Base-by-base conservation (phyloP, 306 rosid species). In the Luffa aegyptiaca region DNA sequence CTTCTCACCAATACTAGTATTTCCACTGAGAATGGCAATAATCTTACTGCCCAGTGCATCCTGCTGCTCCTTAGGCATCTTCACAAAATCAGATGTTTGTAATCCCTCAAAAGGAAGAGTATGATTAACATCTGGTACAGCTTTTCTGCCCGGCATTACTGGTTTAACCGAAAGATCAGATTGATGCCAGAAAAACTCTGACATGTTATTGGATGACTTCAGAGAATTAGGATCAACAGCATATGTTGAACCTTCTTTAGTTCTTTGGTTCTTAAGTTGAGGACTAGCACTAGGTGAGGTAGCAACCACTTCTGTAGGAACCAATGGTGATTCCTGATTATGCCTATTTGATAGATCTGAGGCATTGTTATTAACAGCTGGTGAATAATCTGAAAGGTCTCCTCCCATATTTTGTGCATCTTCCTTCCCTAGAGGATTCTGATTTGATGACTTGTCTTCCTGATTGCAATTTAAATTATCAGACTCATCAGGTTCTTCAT, bases 111-210 rank as follows among this genome's bases (percentile, higher is more conserved):
- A 95, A 80, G 97, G 97, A 80, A 93, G 97, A 64, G 97, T 88
- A 81, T 94, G 91, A 70, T 84, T 82, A 66, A 57, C 88, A 69
- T 93, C 99, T 14, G 80, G 86, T 57, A 75, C 99, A 85, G 86
- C 87, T 81, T 95, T 95, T 88, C 96, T 87, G 86, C 90, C 89
- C 4, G 97, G 99, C 99, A 95, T 95, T 78, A 95, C 99, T 49
- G 99, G 99, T 82, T 95, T 92, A 79, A 95, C 99, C 10, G 97
- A 93, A 75, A 93, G 96, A 91, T 95, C 99, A 53, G 97, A 86
- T 74, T 91, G 88, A 86, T 95, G 97, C 99, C 99, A 95, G 82
- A 91, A 84, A 85, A 91, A 88, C 77, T 88, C 91, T 62, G 92
- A 86, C 70, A 89, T 78, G 79, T 82, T 83, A 86, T 83, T 88